Evolutionary conservation across 2,329 filamentous ascomycete genomes (phyloP), one percentile per base, ranked within the genome.

Genomic region (Lachnellula arida): DNA sequence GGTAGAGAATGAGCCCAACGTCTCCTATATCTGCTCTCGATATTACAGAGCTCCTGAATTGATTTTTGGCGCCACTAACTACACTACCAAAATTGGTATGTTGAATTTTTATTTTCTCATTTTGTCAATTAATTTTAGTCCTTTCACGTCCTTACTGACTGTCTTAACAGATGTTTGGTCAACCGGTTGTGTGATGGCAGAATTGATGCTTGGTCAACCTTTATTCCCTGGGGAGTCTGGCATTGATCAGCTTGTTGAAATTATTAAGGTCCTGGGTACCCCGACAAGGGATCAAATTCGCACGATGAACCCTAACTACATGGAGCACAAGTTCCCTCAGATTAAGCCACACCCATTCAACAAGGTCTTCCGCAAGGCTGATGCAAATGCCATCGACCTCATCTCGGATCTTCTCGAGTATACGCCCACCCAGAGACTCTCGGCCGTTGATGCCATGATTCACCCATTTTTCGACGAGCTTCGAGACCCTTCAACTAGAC

Each of bases 261-360:
- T 99, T 72, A 99, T 99, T 81, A 99, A 99, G 78, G 93, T 99
- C 52, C 79, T 99, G 59, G 94, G 94, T 58, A 99, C 94, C 17
- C 94, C 94, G 17, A 97, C 94, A 37, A 84, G 94, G 63, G 94
- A 99, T 73, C 94, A 99, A 75, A 99, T 99, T 70, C 89, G 94
- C 66, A 99, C 94, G 63, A 99, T 99, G 94, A 99, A 99, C 75
- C 94, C 94, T 57, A 99, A 99, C 76, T 99, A 99, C 76, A 99
- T 99, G 94, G 94, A 99, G 78, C 94, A 99, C 79, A 97, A 97
- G 78, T 99, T 99, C 76, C 94, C 94, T 48, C 94, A 99, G 75
- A 99, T 99, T 79, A 99, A 99, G 80, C 94, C 94, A 56, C 94
- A 99, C 71, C 94, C 94, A 28, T 99, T 99, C 81, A 95, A 89